Evolutionary conservation across 2,329 filamentous ascomycete genomes (phyloP), one percentile per base, ranked within the genome.

Genomic region (Colletotrichum magnum): DNA sequence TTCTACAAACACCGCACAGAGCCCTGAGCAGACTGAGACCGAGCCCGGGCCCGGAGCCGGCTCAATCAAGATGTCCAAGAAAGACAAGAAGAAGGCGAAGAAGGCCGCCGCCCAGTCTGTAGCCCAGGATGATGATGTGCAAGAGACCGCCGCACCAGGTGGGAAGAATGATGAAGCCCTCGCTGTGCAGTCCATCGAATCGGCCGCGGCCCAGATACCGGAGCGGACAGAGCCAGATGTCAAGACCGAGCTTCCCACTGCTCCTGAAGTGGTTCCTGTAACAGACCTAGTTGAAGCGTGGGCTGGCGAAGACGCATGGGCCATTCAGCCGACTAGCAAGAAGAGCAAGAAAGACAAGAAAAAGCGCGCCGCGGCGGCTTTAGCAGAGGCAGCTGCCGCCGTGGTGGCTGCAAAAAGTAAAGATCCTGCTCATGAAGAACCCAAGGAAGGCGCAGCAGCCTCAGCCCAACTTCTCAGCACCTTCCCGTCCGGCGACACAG

Each of bases 41-140:
- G 53, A 58, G 60, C 36, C 51, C 21, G 54, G 32, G 18, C 50
- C 47, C 28, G 62, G 26, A 57, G 60, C 53, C 56, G 60, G 68
- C 32, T 60, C 68, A 60, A 70, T 10, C 64, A 75, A 75, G 26
- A 73, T 74, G 62, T 71, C 69, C 47, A 74, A 75, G 48, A 75
- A 75, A 59, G 64, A 70, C 45, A 67, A 70, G 53, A 74, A 75
- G 70, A 74, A 74, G 64, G 51, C 47, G 36, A 65, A 67, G 43
- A 69, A 69, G 66, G 41, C 54, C 15, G 45, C 50, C 13, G 56
- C 56, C 36, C 62, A 66, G 51, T 43, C 62, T 15, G 24, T n/a
- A 3, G 15, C 52, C 12, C 64, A 63, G 16, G 58, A 63, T 43
- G 47, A 64, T 47, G 47, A 64, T 39, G 53, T 57, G 24, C 58